These are phyloP conservation scores for Fistulinella cinereoalba DNA, from an alignment of 1,284 basidiomycete genomes.

Conservation along the genomic window DNA sequence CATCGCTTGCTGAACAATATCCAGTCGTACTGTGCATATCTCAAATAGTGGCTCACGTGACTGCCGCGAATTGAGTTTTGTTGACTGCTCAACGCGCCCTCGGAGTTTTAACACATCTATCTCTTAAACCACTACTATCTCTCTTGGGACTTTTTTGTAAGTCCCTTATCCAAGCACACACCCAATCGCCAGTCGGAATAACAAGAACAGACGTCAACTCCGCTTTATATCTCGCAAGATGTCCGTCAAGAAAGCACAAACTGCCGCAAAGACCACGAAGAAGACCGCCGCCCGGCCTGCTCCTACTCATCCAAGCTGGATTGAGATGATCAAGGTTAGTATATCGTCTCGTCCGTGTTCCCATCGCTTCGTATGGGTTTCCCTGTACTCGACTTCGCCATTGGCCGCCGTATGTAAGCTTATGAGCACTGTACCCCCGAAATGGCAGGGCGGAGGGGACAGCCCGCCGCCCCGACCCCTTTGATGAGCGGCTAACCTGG, in stretches of 20 bases:
- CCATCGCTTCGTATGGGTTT: neutral
- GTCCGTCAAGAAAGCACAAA: conserved; percentile 34
- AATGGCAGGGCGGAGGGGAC: conserved; percentile 45
- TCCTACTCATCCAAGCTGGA: conserved; percentile 65
- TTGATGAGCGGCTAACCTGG: conserved; percentile 13
- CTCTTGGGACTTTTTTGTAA: conserved; percentile 32
- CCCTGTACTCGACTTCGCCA: conserved; percentile 2
- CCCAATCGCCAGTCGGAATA: conserved; percentile 19
- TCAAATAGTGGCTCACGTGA: conserved; percentile 36
- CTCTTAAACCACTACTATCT: conserved; percentile 51
- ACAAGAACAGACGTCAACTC: conserved; percentile 35
- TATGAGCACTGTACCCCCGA: conserved; percentile 28
- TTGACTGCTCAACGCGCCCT: conserved; percentile 54
- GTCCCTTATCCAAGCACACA: conserved; percentile 29
- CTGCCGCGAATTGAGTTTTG: conserved; percentile 39
- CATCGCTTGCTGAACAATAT: conserved; percentile 8
- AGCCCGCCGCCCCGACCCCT: conserved; percentile 4
- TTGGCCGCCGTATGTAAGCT: conserved; percentile 9
- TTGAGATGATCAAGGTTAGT: conserved; percentile 76
- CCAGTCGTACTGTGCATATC: conserved; percentile 25
- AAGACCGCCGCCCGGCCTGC: conserved; percentile 39
- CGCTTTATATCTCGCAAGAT: conserved; percentile 24
- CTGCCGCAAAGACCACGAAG: conserved; percentile 33
- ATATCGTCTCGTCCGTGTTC: conserved; percentile 2
- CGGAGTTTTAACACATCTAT: conserved; percentile 57